Evolutionary conservation across 164 flowering plant species (phyloP).

Genomic region (Stephania japonica): DNA sequence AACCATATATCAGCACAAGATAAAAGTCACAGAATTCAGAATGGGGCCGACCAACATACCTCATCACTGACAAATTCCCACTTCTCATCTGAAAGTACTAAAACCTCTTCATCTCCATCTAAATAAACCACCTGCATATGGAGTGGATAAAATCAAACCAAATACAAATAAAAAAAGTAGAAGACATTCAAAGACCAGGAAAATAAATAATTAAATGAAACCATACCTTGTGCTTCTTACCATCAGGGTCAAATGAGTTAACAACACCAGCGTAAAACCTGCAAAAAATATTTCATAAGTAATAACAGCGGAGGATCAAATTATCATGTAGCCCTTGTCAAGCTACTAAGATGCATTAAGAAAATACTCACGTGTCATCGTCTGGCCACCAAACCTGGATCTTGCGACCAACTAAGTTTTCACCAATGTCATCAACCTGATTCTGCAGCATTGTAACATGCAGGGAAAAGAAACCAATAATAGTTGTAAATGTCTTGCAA

Average conservation of each 20-base stretch:
- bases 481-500: no score
- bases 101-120: constrained; percentile 72
- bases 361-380: constrained; percentile 49
- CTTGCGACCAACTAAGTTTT: constrained; percentile 51
- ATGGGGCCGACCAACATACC: constrained; percentile 29
- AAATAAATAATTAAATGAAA: not conserved
- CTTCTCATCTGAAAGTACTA: constrained; percentile 44
- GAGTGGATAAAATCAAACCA: not conserved
- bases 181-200: not conserved
- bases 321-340: not conserved
- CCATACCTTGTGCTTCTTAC: constrained; percentile 64
- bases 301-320: not conserved
- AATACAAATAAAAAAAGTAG: not conserved
- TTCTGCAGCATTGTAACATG: not conserved
- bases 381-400: constrained; percentile 83
- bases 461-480: not conserved
- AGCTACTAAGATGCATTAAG: constrained; percentile 9
- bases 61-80: constrained; percentile 42
- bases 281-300: constrained; percentile 15
- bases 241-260: constrained; percentile 40
- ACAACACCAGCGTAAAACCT: constrained; percentile 75
- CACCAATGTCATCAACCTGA: constrained; percentile 27
- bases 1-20: not conserved
- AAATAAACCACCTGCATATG: constrained; percentile 45
- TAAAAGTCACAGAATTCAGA: not conserved